Evolutionary conservation across 148 eudicot genomes (phyloP).

Genomic region (Limonium bicolor): DNA sequence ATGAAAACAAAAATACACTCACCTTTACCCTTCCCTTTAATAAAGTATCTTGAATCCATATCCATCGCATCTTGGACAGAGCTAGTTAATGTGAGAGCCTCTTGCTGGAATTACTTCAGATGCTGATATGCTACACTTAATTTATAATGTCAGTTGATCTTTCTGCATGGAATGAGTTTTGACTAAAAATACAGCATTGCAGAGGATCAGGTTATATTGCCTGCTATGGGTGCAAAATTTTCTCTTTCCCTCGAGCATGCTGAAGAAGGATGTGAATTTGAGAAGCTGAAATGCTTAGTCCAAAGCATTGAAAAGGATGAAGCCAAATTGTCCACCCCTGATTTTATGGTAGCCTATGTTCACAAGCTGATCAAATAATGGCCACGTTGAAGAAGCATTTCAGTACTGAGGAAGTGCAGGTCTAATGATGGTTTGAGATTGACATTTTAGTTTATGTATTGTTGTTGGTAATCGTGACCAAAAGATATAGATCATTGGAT

Average conservation of each 20-base stretch:
- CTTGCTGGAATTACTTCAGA: no score
- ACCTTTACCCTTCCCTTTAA: no score
- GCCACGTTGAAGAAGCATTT: slow-evolving; percentile 66
- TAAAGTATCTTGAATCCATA: no score
- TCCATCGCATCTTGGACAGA: no score
- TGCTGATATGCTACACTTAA: not conserved
- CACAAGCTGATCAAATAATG: slow-evolving; percentile 81
- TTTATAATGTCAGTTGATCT: no score
- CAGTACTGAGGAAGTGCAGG: slow-evolving; percentile 73
- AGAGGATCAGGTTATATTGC: slow-evolving; percentile 87
- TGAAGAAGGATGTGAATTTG: slow-evolving; percentile 74
- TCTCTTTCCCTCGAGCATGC: slow-evolving; percentile 87
- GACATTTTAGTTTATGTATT: no score
- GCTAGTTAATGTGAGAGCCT: no score
- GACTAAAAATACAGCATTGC: slow-evolving; percentile 84
- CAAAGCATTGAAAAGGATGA: slow-evolving; percentile 63
- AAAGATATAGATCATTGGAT: no score
- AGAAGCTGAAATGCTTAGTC: slow-evolving; percentile 67
- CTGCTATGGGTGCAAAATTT: slow-evolving; percentile 75
- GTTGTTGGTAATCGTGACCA: no score
- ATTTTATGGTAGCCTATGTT: slow-evolving; percentile 50
- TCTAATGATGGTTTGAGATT: no score
- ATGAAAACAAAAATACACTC: no score
- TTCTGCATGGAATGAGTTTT: no score
- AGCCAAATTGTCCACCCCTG: slow-evolving; percentile 52